These are phyloP conservation scores for Mortierella hygrophila DNA, from an alignment of 192 early-diverging fungal species.

Conservation along the genomic window DNA sequence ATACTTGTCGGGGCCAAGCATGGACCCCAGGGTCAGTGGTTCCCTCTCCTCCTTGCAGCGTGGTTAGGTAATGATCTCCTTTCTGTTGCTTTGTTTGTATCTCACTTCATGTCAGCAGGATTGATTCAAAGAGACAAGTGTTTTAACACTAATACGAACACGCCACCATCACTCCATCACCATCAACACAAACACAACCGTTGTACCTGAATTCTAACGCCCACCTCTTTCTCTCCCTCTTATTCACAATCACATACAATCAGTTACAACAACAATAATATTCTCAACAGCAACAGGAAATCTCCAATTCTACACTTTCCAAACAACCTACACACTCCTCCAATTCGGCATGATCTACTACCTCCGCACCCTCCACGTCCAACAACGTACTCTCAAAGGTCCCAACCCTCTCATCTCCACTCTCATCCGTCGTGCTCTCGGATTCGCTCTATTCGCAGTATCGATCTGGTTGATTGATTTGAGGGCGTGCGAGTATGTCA, in stretches of 20 bases:
- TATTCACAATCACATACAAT: background rate
- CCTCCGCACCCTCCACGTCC: slow-evolving; percentile 26
- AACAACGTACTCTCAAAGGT: slow-evolving; percentile 10
- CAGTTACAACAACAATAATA: slow-evolving; percentile 52
- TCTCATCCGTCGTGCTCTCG: slow-evolving; percentile 32
- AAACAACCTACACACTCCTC: slow-evolving; percentile 30
- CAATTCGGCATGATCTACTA: slow-evolving; percentile 36
- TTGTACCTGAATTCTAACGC: background rate
- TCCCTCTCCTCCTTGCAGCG: slow-evolving; percentile 55
- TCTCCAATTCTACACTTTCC: slow-evolving; percentile 39
- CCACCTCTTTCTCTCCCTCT: background rate
- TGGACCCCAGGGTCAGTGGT: slow-evolving; percentile 60
- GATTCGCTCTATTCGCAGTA: slow-evolving; percentile 18
- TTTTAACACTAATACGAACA: background rate
- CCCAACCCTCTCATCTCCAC: slow-evolving; percentile 17
- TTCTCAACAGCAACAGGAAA: slow-evolving; percentile 25
- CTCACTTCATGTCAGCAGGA: too few species aligned
- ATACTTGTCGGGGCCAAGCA: slow-evolving; percentile 50
- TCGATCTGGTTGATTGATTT: slow-evolving; percentile 48
- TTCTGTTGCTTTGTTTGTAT: too few species aligned
- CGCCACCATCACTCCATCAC: background rate
- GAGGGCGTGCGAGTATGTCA: slow-evolving; percentile 40
- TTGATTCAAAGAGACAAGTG: background rate
- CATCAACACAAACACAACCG: background rate
- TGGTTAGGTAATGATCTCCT: slow-evolving; percentile 53